These are phyloP conservation scores for Rhynchosporium graminicola DNA, from an alignment of 2,329 filamentous ascomycete genomes.

Conservation along the genomic window DNA sequence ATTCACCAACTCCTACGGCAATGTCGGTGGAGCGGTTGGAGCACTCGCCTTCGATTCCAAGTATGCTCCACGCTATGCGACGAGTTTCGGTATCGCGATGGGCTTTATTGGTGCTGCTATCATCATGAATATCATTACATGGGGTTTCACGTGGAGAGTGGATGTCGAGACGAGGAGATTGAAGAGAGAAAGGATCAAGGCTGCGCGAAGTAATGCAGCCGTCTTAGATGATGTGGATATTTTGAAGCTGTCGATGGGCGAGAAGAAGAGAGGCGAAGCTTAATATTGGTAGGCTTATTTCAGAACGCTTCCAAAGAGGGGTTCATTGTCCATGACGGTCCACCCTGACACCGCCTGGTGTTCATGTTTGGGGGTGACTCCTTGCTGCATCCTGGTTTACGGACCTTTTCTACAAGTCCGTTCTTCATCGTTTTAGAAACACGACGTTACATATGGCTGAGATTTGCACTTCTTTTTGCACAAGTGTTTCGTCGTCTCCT, in stretches of 20 bases:
- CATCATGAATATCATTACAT: conserved; percentile 45
- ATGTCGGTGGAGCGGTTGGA: conserved; percentile 51
- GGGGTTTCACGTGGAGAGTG: conserved; percentile 48
- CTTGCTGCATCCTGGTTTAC: no score
- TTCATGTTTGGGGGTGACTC: no score
- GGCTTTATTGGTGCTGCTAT: conserved; percentile 47
- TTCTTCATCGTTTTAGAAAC: no score
- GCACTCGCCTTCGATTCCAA: conserved; percentile 49
- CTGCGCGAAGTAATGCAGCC: conserved; percentile 45
- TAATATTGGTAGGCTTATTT: background rate
- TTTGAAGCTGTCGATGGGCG: background rate
- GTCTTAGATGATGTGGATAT: conserved; percentile 46
- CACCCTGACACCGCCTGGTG: no score
- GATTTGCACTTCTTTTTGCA: no score
- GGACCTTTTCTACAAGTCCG: no score
- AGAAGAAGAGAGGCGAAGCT: background rate
- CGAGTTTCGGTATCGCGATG: conserved; percentile 42
- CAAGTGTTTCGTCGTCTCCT: no score
- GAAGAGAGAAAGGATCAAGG: conserved; percentile 45
- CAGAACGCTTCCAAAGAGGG: no score
- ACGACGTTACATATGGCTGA: no score
- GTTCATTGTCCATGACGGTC: no score
- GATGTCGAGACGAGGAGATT: conserved; percentile 48
- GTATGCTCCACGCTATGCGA: conserved; percentile 49
- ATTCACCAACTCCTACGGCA: conserved; percentile 52